Conservation (phyloP, 805 yeast genomes). For the Candida sakaeoensis region DNA sequence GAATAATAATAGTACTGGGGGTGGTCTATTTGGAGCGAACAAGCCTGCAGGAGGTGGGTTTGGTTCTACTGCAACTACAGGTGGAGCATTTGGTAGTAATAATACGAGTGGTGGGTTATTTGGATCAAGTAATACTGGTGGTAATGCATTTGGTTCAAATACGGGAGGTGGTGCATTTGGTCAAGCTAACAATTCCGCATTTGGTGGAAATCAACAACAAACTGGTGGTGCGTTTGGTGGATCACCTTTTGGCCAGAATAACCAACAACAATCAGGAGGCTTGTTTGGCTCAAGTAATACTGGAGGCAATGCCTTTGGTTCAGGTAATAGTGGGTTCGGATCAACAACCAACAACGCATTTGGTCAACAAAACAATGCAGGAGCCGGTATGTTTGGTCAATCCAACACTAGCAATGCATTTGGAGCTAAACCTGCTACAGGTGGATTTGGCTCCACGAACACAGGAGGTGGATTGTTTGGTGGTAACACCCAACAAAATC, state of each 20-base stretch:
- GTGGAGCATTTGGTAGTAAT: slow-evolving; percentile 5
- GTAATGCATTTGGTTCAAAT: slow-evolving; percentile 14
- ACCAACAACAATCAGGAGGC: slow-evolving; percentile 17
- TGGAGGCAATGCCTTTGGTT: slow-evolving; percentile 14
- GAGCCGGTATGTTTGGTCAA: slow-evolving; percentile 20
- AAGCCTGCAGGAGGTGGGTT: slow-evolving; percentile 24
- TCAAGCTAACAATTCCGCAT: slow-evolving; percentile 17
- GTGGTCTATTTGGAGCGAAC: slow-evolving; percentile 7
- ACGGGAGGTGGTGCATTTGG: slow-evolving; percentile 16
- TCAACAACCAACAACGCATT: slow-evolving; percentile 18
- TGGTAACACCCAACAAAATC: slow-evolving; percentile 3
- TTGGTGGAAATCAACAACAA: slow-evolving; percentile 21
- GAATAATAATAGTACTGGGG: slow-evolving; percentile 4
- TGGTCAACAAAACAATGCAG: slow-evolving; percentile 16
- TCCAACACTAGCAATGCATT: slow-evolving; percentile 20
- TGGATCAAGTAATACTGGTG: slow-evolving; percentile 16
- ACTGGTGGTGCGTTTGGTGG: slow-evolving; percentile 16
- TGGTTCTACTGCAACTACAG: slow-evolving; percentile 25
- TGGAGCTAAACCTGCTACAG: slow-evolving; percentile 14
- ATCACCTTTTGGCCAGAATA: slow-evolving; percentile 8
- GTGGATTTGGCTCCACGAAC: slow-evolving; percentile 10
- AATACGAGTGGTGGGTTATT: slow-evolving; percentile 22
- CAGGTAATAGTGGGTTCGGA: slow-evolving; percentile 14
- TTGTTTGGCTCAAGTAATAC: slow-evolving; percentile 23
- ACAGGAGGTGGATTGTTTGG: slow-evolving; percentile 18